Conservation (phyloP, 495 filamentous ascomycete genomes). For the Sordaria brevicollis region DNA sequence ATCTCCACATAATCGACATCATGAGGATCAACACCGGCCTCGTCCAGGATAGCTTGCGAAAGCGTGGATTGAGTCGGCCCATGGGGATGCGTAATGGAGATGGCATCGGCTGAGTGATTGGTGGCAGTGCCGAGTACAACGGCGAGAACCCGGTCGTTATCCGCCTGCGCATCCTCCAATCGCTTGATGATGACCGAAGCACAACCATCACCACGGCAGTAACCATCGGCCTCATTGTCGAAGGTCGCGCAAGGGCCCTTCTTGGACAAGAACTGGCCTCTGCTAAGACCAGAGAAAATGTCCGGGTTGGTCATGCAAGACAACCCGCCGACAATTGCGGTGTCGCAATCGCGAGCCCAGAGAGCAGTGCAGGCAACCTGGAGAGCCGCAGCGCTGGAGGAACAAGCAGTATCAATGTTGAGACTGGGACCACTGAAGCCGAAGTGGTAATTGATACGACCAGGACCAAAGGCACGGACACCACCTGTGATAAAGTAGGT, state of each 20-base stretch:
- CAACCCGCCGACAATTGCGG: constrained; percentile 73
- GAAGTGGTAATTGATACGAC: constrained; percentile 78
- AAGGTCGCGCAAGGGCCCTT: constrained; percentile 76
- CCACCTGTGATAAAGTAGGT: constrained; percentile 91
- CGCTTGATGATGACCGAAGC: constrained; percentile 65
- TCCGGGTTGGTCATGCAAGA: constrained; percentile 75
- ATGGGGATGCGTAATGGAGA: constrained; percentile 79
- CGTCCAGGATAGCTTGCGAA: constrained; percentile 57
- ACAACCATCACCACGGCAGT: constrained; percentile 65
- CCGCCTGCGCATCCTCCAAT: constrained; percentile 60
- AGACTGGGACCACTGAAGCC: constrained; percentile 82
- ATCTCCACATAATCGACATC: constrained; percentile 78
- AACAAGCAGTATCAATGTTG: constrained; percentile 85
- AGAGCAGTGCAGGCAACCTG: constrained; percentile 76
- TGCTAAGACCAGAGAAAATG: constrained; percentile 72
- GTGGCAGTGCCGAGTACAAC: constrained; percentile 57
- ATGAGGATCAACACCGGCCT: constrained; percentile 59
- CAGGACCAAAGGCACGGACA: constrained; percentile 77
- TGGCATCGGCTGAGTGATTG: constrained; percentile 67
- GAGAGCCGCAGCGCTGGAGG: constrained; percentile 72
- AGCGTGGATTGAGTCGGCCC: constrained; percentile 59
- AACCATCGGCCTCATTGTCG: constrained; percentile 66
- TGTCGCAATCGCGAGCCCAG: constrained; percentile 74
- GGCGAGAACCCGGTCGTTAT: constrained; percentile 65
- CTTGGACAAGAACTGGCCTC: constrained; percentile 72